These are phyloP conservation scores for Dioscorea cayenensis DNA, from an alignment of 116 monocot genomes.

Conservation along the genomic window DNA sequence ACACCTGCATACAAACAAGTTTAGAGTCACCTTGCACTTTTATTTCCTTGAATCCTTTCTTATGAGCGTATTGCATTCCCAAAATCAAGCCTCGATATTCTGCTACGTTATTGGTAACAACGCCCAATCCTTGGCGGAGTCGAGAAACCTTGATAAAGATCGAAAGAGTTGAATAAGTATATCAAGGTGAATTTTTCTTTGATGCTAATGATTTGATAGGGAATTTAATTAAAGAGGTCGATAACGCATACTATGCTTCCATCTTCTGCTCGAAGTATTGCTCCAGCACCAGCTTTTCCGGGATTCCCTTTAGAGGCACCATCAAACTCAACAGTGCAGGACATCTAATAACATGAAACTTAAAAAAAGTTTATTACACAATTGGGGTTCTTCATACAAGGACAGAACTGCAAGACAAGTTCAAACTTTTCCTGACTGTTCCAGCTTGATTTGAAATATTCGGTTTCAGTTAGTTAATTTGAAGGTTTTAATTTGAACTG, in stretches of 20 bases:
- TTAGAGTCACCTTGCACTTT: slow-evolving; percentile 41
- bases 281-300: slow-evolving; percentile 49
- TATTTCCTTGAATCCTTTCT: slow-evolving; percentile 39
- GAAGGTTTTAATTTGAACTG: no score
- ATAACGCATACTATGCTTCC: slow-evolving; percentile 29
- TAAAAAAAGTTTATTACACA: neutral
- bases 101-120: slow-evolving; percentile 51
- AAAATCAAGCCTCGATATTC: slow-evolving; percentile 50
- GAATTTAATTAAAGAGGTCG: neutral
- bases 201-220: neutral
- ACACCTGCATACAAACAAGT: slow-evolving; percentile 50
- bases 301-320: slow-evolving; percentile 56
- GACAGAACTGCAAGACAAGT: neutral
- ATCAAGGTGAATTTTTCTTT: neutral
- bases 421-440: no score
- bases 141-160: slow-evolving; percentile 31
- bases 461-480: no score
- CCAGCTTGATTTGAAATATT: no score
- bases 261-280: slow-evolving; percentile 41
- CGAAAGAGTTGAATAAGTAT: neutral
- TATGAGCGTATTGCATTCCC: slow-evolving; percentile 45
- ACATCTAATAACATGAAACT: slow-evolving; percentile 14
- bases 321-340: slow-evolving; percentile 46
- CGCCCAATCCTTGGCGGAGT: slow-evolving; percentile 45
- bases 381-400: neutral